Conservation (phyloP, 2,329 filamentous ascomycete species). For the Dothistroma pini region DNA sequence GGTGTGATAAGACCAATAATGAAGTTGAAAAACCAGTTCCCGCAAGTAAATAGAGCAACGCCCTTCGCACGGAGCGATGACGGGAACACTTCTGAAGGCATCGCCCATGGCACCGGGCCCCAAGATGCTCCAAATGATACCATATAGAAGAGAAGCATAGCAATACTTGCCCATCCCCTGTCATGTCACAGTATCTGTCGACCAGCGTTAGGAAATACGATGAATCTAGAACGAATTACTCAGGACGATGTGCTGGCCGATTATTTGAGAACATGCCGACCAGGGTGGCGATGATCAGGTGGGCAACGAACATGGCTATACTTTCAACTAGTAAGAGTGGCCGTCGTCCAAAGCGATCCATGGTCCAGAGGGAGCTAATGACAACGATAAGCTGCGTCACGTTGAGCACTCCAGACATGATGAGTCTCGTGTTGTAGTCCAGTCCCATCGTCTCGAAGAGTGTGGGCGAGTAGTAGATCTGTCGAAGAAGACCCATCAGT, state of each 20-base stretch:
- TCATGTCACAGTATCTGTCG: no score
- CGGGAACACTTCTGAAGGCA: constrained; percentile 60
- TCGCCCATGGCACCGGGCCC: constrained; percentile 31
- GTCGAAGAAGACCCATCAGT: no score
- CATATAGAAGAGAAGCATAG: constrained; percentile 32
- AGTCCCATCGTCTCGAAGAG: constrained; percentile 42
- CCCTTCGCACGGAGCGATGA: constrained; percentile 60
- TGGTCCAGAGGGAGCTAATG: constrained; percentile 40
- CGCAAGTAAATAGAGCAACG: constrained; percentile 44
- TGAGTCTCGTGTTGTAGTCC: constrained; percentile 36
- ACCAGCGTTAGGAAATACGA: no score
- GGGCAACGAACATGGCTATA: constrained; percentile 47
- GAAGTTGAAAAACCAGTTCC: constrained; percentile 59
- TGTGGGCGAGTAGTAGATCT: constrained; percentile 48
- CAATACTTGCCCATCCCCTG: constrained; percentile 38
- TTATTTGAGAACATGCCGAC: constrained; percentile 51
- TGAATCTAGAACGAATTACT: constrained; percentile 17
- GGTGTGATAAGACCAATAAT: constrained; percentile 43
- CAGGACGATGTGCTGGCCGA: constrained; percentile 42
- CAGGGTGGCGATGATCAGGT: constrained; percentile 51
- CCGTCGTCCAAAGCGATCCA: constrained; percentile 42
- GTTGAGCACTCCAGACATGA: constrained; percentile 43
- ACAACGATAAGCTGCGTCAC: constrained; percentile 43
- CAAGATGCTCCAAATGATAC: constrained; percentile 55
- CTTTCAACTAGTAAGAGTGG: constrained; percentile 43